Evolutionary conservation across 177 flowering plant species (phyloP), one percentile per base, ranked within the genome.

Genomic region (Vitis hybrid): DNA sequence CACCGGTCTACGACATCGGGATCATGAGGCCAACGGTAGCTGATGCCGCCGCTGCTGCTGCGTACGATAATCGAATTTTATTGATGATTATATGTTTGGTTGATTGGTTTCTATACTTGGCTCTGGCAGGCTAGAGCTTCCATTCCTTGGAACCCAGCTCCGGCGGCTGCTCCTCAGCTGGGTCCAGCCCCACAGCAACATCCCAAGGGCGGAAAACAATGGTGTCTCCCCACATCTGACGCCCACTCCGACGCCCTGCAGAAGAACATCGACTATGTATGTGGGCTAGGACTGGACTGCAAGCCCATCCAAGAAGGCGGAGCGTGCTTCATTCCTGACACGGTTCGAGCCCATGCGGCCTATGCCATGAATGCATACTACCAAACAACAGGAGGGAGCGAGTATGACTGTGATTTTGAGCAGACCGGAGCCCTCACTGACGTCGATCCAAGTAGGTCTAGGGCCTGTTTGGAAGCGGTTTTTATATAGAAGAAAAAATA

Each of bases 311-410:
- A 84, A 75, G 75, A 69, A 26, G 83, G 81, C 10, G 90, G 92
- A 4, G 58, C 78, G 9, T 88, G 91, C 75, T 90, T 85, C 70
- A 13, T 64, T 2, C 97, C 90, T 0, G 72, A 89, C 64, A 82
- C 86, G 0, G 83, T 85, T 31, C 78, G 75, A 29, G 88, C 86
- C 14, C 91, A 86, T 71, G 88, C 93, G 6, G 86, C 88, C 1
- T 86, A 77, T 71, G 89, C 90, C 78, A 91, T 91, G 94, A 86
- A 91, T 66, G 76, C 65, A 1, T 89, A 86, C 69, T 91, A 79
- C 62, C 91, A 89, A 72, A 73, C 82, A 2, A 72, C 60, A 33
- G 90, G 83, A 19, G 75, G 55, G 62, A 63, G 83, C 31, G 77
- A 73, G 1, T 81, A 68, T 52, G 85, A 82, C 31, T 90, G 95